A percentile compares a stretch with the other conserved stretches of the same genome.
Evolutionary conservation across 805 yeast species (phyloP).

Genomic region (Kuraishia floccosa): DNA sequence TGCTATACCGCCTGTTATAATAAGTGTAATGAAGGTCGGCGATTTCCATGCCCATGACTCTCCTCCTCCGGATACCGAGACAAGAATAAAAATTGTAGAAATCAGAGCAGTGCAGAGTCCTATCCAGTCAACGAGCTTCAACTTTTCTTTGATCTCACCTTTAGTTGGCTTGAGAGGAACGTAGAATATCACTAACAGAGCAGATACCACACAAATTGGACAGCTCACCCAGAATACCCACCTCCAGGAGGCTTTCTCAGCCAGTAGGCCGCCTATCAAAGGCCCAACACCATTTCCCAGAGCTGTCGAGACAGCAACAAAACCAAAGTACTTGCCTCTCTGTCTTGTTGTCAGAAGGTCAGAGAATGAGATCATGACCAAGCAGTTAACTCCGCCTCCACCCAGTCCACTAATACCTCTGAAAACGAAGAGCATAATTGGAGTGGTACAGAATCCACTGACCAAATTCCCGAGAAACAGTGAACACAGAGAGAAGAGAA

Average conservation of each 20-base stretch:
- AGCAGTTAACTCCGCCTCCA: constrained; percentile 37
- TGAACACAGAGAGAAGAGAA: constrained; percentile 25
- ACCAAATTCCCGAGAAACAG: constrained; percentile 33
- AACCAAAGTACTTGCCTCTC: constrained; percentile 48
- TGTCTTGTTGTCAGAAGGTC: constrained; percentile 42
- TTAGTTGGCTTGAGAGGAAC: constrained; percentile 23
- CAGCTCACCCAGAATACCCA: constrained; percentile 37
- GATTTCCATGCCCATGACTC: too few relatives aligned
- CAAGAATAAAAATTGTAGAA: too few relatives aligned
- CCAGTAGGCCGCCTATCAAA: constrained; percentile 38
- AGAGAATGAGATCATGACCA: constrained; percentile 40
- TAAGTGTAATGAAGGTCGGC: too few relatives aligned
- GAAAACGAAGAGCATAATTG: constrained; percentile 36
- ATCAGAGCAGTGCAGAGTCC: too few relatives aligned
- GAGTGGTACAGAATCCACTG: constrained; percentile 38
- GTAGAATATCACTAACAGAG: constrained; percentile 16
- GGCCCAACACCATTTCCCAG: constrained; percentile 47
- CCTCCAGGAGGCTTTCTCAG: constrained; percentile 33
- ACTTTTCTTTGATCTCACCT: constrained; percentile 21
- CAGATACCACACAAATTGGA: constrained; percentile 25
- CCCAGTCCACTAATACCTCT: constrained; percentile 49
- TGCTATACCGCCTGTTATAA: too few relatives aligned
- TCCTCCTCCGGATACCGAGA: too few relatives aligned
- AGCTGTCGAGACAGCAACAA: constrained; percentile 38
- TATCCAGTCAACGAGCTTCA: constrained; percentile 41